These are phyloP conservation scores for Scheffersomyces illinoinensis DNA, from an alignment of 1,139 yeast species.

Conservation along the genomic window DNA sequence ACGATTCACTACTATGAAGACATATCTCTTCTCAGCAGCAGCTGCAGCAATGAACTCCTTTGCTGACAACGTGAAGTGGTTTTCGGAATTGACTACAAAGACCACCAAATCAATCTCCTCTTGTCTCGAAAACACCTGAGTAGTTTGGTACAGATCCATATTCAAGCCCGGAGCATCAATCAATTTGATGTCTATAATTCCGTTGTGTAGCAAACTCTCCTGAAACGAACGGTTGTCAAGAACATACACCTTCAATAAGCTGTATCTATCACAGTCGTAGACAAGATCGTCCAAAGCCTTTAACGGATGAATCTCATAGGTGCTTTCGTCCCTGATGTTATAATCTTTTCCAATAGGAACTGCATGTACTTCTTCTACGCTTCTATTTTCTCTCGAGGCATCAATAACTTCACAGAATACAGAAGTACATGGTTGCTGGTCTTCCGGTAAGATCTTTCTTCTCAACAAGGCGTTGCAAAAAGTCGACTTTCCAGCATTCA, in stretches of 20 bases:
- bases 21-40: slow-evolving; percentile 86
- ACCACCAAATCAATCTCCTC: slow-evolving; percentile 97
- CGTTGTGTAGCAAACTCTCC: slow-evolving; percentile 78
- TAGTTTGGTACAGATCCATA: slow-evolving; percentile 90
- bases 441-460: slow-evolving; percentile 83
- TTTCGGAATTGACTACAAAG: slow-evolving; percentile 94
- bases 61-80: slow-evolving; percentile 92
- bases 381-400: slow-evolving; percentile 66
- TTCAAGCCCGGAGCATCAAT: slow-evolving; percentile 98
- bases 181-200: slow-evolving; percentile 86
- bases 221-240: slow-evolving; percentile 71
- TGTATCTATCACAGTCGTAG: slow-evolving; percentile 68
- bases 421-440: slow-evolving; percentile 96
- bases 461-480: slow-evolving; percentile 89
- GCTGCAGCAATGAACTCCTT: slow-evolving; percentile 91
- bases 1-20: slow-evolving; percentile 91
- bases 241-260: slow-evolving; percentile 77
- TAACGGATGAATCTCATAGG: slow-evolving; percentile 60
- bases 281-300: slow-evolving; percentile 69
- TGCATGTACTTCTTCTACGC: slow-evolving; percentile 91
- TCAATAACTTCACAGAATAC: slow-evolving; percentile 95
- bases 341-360: slow-evolving; percentile 65
- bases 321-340: slow-evolving; percentile 59
- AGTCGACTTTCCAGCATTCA: slow-evolving; percentile 95
- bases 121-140: slow-evolving; percentile 93